These are phyloP conservation scores for Guyanaporus albipodus DNA, from an alignment of 768 basidiomycete genomes.

Conservation along the genomic window DNA sequence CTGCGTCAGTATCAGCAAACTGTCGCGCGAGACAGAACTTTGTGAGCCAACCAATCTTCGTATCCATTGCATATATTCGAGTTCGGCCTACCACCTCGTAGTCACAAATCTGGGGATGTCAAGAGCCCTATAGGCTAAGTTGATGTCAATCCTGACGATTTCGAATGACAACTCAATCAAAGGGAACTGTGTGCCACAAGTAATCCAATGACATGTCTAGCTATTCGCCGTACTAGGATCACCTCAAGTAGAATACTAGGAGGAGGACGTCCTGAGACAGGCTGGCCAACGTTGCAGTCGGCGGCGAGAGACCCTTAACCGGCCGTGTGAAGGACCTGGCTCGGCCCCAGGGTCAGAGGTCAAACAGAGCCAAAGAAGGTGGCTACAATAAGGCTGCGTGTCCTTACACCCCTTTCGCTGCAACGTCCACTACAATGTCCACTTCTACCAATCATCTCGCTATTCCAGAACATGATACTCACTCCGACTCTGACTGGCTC, in stretches of 20 bases:
- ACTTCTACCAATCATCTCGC: conserved; percentile 38
- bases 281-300: conserved; percentile 18
- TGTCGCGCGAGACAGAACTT: too few relatives aligned
- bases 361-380: conserved; percentile 30
- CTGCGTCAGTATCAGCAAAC: too few relatives aligned
- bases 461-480: conserved; percentile 59
- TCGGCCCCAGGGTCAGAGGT: neutral
- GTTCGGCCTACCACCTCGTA: too few relatives aligned
- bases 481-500: conserved; percentile 84
- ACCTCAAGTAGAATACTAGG: conserved; percentile 41
- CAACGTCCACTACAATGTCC: conserved; percentile 28
- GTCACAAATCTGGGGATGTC: too few relatives aligned
- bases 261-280: conserved; percentile 47
- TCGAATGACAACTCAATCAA: conserved; percentile 32
- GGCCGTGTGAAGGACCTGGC: conserved; percentile 5
- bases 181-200: conserved; percentile 47
- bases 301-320: neutral
- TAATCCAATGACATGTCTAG: conserved; percentile 56
- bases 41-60: too few relatives aligned
- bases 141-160: too few relatives aligned
- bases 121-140: too few relatives aligned
- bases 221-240: conserved; percentile 25
- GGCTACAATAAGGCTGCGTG: conserved; percentile 25
- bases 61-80: too few relatives aligned
- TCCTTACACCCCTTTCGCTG: conserved; percentile 29